Base-by-base conservation (phyloP, 2,329 filamentous ascomycete genomes). In the Neopestalotiopsis sp. region DNA sequence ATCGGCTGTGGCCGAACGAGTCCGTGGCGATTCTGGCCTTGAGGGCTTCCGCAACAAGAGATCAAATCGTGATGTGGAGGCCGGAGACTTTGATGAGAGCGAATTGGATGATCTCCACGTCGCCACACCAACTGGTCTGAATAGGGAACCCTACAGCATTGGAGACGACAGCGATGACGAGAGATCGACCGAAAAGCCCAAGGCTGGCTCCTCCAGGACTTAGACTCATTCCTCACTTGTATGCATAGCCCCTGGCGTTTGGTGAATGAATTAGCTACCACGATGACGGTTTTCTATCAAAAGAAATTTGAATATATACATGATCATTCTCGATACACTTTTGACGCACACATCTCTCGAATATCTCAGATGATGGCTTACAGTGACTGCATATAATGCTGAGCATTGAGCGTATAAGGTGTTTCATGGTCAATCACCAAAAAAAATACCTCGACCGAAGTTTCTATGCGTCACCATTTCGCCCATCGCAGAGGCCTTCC, bases 21-120 rank as follows among this genome's bases (percentile, higher is more conserved):
- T 75, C 24, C 79, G 76, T 56, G 67, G 76, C 32, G 77, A 75
- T 45, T 78, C 77, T 61, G 80, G 82, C 2, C 77, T 87, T 65
- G 84, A 86, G 66, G 77, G 78, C 71, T 86, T 87, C 75, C 82
- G 85, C 28, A 81, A 80, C 64, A 85, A 85, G 74, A 80, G 83
- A 5, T 68, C 74, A 10, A 72, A 78, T 42, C 80, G 85, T 13
- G 89, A 91, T 74, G 79, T 92, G 4, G 90, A 92, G 76, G 86
- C 89, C 0, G 88, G 84, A 2, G 89, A 90, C 73, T 91, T 91
- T 74, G 89, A 91, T 72, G 90, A 91, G 81, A 88, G 84, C 71
- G 88, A 90, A 77, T 78, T 92, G 58, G 89, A 91, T 69, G 88
- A 90, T 70, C 78, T 92, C 52, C 87, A 89, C 71, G 79, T 85